phyloP scores from a whole-genome alignment of 202 grass and related monocot species.

The Musa balbisiana region DNA sequence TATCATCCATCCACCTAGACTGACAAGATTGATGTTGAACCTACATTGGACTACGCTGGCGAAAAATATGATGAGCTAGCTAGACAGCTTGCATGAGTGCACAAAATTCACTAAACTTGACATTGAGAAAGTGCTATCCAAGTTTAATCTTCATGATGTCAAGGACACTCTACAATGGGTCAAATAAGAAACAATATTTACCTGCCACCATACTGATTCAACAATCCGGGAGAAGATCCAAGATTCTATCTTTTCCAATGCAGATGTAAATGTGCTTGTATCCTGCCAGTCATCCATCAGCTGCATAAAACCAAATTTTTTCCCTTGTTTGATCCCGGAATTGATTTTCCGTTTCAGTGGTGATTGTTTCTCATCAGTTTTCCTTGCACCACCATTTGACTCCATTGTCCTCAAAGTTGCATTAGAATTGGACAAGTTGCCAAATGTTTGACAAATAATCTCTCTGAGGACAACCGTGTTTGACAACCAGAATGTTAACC shows the following conservation, averaged over 20 bases:
- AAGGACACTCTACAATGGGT: neutral
- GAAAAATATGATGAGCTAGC: too few species aligned
- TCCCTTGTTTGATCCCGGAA: slow-evolving; percentile 34
- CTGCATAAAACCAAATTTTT: slow-evolving; percentile 28
- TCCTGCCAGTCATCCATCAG: slow-evolving; percentile 59
- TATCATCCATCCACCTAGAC: too few species aligned
- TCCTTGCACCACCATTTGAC: slow-evolving; percentile 37
- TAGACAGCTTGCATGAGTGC: neutral
- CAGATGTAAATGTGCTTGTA: slow-evolving; percentile 50
- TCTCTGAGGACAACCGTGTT: slow-evolving; percentile 87
- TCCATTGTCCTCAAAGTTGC: slow-evolving; percentile 20
- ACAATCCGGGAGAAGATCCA: slow-evolving; percentile 96
- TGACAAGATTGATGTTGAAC: too few species aligned
- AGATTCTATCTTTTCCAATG: slow-evolving; percentile 89
- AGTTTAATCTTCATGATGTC: neutral
- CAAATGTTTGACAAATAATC: slow-evolving; percentile 69
- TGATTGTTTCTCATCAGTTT: slow-evolving; percentile 38
- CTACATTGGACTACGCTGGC: too few species aligned
- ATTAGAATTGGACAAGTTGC: slow-evolving; percentile 30
- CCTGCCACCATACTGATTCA: slow-evolving; percentile 98
- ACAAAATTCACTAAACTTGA: neutral
- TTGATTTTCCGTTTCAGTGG: slow-evolving; percentile 40
- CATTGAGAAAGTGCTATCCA: neutral
- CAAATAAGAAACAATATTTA: slow-evolving; percentile 24
- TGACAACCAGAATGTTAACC: slow-evolving; percentile 96